Conservation (phyloP, 139 green algal genomes). For the Chlamydomonas sp. region DNA sequence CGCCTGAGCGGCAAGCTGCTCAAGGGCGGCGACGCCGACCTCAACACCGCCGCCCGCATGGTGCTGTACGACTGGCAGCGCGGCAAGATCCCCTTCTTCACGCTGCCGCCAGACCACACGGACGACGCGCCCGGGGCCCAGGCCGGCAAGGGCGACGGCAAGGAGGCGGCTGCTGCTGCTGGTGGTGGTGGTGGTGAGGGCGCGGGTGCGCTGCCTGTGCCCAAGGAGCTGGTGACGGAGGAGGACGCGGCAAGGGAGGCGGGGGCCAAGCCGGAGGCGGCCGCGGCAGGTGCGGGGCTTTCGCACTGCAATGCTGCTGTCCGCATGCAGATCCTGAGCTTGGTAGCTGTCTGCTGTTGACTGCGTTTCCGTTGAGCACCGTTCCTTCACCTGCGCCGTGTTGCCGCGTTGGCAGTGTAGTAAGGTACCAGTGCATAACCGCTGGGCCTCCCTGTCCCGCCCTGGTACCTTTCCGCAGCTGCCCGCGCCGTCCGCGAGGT, state of each 20-base stretch:
- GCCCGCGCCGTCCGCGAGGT: conserved; percentile 59
- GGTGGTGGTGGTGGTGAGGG: not conserved
- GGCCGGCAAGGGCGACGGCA: conserved; percentile 34
- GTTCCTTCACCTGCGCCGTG: not conserved
- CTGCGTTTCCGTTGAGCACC: not conserved
- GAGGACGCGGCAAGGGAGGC: conserved; percentile 61
- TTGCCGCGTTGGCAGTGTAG: not conserved
- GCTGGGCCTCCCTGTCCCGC: not conserved
- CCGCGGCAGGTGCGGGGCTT: conserved; percentile 46
- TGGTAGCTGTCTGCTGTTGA: too few relatives aligned
- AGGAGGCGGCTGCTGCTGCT: not conserved
- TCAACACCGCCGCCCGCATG: conserved; percentile 95
- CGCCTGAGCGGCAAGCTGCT: conserved; percentile 71
- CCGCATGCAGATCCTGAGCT: too few relatives aligned
- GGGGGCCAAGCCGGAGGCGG: conserved; percentile 54
- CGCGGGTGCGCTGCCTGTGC: conserved; percentile 48
- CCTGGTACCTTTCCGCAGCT: conserved; percentile 19
- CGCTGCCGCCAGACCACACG: conserved; percentile 80
- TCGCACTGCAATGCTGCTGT: not conserved
- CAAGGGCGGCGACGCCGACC: conserved; percentile 92
- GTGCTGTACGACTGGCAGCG: conserved; percentile 98
- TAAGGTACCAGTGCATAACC: too few relatives aligned
- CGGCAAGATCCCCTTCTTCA: conserved; percentile 97
- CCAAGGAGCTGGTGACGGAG: conserved; percentile 55
- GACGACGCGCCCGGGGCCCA: conserved; percentile 39